phyloP scores from a whole-genome alignment of 2,329 filamentous ascomycete genomes.

The Cryoendolithus antarcticus region DNA sequence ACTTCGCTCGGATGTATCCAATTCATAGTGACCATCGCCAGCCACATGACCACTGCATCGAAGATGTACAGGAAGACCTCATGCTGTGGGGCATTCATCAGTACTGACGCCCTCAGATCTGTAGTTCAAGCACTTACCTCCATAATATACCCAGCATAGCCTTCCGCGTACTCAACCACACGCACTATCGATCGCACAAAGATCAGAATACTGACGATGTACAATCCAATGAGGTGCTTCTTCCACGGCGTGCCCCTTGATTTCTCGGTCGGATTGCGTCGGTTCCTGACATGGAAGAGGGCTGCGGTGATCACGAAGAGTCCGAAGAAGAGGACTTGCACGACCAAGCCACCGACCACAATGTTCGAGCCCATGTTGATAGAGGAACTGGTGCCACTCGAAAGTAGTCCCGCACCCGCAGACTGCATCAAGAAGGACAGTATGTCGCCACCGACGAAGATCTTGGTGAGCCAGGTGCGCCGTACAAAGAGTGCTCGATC shows the following conservation, averaged over 20 bases:
- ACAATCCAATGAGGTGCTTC: slow-evolving; percentile 31
- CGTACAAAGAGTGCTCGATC: slow-evolving; percentile 33
- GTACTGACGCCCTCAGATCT: slow-evolving; percentile 9
- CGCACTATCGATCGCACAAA: slow-evolving; percentile 38
- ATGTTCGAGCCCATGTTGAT: slow-evolving; percentile 29
- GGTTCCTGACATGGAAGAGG: slow-evolving; percentile 19
- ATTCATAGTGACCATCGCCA: slow-evolving; percentile 12
- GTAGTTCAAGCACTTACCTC: slow-evolving; percentile 9
- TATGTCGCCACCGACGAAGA: slow-evolving; percentile 38
- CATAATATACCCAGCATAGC: slow-evolving; percentile 33
- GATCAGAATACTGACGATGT: slow-evolving; percentile 33
- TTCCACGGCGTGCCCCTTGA: slow-evolving; percentile 20
- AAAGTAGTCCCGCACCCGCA: slow-evolving; percentile 27
- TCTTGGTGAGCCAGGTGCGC: slow-evolving; percentile 33
- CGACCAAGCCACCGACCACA: slow-evolving; percentile 35
- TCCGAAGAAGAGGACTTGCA: slow-evolving; percentile 40
- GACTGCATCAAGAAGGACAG: slow-evolving; percentile 36
- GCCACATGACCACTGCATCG: slow-evolving; percentile 15
- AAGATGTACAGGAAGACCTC: slow-evolving; percentile 19
- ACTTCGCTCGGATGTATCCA: slow-evolving; percentile 15
- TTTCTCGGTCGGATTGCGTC: slow-evolving; percentile 10
- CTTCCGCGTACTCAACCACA: slow-evolving; percentile 36
- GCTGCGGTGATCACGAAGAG: slow-evolving; percentile 31
- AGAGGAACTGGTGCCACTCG: slow-evolving; percentile 24
- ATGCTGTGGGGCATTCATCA: neutral